Evolutionary conservation across 2,329 filamentous ascomycete genomes (phyloP).

Genomic region (Coccinonectria pachysandricola): DNA sequence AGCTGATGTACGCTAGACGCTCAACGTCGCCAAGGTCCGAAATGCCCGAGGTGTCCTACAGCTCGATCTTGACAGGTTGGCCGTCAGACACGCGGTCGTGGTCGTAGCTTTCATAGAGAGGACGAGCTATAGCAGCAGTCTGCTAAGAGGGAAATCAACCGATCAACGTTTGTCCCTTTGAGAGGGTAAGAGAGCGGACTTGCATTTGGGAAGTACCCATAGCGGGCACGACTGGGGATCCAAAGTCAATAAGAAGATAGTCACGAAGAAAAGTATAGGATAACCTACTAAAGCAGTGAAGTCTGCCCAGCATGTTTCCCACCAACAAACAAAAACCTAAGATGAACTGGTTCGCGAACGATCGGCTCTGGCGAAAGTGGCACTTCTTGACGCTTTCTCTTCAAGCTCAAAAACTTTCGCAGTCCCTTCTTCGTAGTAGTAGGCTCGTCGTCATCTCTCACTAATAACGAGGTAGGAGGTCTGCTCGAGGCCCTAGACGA

Average conservation of each 20-base stretch:
- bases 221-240: slow-evolving; percentile 24
- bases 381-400: slow-evolving; percentile 15
- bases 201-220: slow-evolving; percentile 29
- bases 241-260: neutral
- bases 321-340: slow-evolving; percentile 29
- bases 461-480: slow-evolving; percentile 7
- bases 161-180: neutral
- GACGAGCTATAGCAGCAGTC: slow-evolving; percentile 23
- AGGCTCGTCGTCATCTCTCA: slow-evolving; percentile 3
- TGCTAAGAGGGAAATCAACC: slow-evolving; percentile 8
- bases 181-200: slow-evolving; percentile 3
- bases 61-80: slow-evolving; percentile 21
- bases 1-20: slow-evolving; percentile 24
- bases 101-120: slow-evolving; percentile 26
- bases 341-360: slow-evolving; percentile 12
- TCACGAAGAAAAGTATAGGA: accelerated
- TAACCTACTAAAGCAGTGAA: slow-evolving; percentile 27
- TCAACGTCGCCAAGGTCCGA: slow-evolving; percentile 26
- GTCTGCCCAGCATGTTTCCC: slow-evolving; percentile 24
- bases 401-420: slow-evolving; percentile 19
- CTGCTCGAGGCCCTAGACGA: slow-evolving; percentile 7
- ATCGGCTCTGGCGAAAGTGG: slow-evolving; percentile 6
- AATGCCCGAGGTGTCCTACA: slow-evolving; percentile 32
- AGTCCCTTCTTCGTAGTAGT: slow-evolving; percentile 8
- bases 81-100: slow-evolving; percentile 16